Evolutionary conservation across 106 monocot species (phyloP), one percentile per base, ranked within the genome.

Genomic region (Cymbidium sinense): DNA sequence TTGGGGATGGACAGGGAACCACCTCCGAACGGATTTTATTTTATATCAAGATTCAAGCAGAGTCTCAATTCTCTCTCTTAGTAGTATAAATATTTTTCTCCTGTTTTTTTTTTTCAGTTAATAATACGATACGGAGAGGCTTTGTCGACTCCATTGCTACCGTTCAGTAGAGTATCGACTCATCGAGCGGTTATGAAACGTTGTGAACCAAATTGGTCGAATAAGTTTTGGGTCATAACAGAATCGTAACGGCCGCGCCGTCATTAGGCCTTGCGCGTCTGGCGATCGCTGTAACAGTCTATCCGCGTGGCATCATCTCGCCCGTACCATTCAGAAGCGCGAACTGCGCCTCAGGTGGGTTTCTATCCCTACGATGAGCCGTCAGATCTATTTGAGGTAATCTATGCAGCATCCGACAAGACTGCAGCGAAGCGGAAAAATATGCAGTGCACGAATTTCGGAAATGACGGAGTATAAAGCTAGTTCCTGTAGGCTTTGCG

Each of bases 221-320:
- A 54, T 2, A 54, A 52, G 3, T 7, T 6, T 28, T 65, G 25
- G 23, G 35, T 21, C 71, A 15, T 71, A 71, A 71, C 71, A 39
- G 71, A 71, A 71, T n/a, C 17, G 21, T 71, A 71, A 71, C 71
- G 34, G 71, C 37, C 37, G 5, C 69, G 71, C 71, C 71, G 71
- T 39, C 35, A 37, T 7, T 4, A 13, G 71, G n/a, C n/a, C n/a
- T n/a, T n/a, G n/a, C n/a, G n/a, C n/a, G n/a, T n/a, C n/a, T n/a
- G n/a, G n/a, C n/a, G n/a, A n/a, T n/a, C n/a, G n/a, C n/a, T n/a
- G n/a, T n/a, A 67, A 67, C 67, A 13, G 67, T 67, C 0, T 33
- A 3, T 13, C 28, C 67, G 31, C 28, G 33, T 67, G 28, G 67
- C 30, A 67, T 31, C 67, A 29, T 27, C n/a, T 29, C 13, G 64